Conservation (phyloP, 176 grass and related monocot genomes). For the Oryza meyeriana region DNA sequence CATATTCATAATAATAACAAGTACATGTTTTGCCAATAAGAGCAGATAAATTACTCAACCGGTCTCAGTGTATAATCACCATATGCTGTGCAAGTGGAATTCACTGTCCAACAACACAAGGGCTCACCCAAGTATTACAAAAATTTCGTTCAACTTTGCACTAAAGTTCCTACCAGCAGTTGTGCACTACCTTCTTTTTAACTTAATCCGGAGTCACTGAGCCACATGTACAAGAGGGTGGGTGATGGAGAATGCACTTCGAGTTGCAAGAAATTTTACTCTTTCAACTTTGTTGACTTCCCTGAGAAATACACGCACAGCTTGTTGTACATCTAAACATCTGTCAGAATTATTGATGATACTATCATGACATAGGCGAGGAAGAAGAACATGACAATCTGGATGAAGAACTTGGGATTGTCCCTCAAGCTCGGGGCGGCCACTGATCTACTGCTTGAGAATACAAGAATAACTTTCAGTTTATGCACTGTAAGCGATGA, state of each 20-base stretch:
- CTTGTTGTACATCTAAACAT: constrained; percentile 56
- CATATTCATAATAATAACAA: too few species aligned
- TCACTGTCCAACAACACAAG: constrained; percentile 1
- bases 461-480: constrained; percentile 18
- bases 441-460: constrained; percentile 60
- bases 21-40: neutral
- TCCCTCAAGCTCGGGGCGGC: constrained; percentile 83
- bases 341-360: constrained; percentile 93
- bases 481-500: neutral
- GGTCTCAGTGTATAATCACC: constrained; percentile 3
- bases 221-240: constrained; percentile 52
- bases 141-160: constrained; percentile 5
- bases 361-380: constrained; percentile 94
- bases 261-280: constrained; percentile 44
- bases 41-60: neutral
- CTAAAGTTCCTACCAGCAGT: constrained; percentile 25
- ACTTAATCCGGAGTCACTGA: neutral
- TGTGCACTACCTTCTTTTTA: constrained; percentile 10
- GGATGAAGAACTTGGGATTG: constrained; percentile 94
- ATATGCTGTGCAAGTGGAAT: constrained; percentile 20
- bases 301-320: constrained; percentile 32
- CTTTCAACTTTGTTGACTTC: constrained; percentile 6
- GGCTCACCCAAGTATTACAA: constrained; percentile 5
- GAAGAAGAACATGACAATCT: constrained; percentile 92
- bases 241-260: constrained; percentile 21